These are phyloP conservation scores for Conticribra guillardii DNA, from an alignment of 108 stramenopile genomes.

Conservation along the genomic window DNA sequence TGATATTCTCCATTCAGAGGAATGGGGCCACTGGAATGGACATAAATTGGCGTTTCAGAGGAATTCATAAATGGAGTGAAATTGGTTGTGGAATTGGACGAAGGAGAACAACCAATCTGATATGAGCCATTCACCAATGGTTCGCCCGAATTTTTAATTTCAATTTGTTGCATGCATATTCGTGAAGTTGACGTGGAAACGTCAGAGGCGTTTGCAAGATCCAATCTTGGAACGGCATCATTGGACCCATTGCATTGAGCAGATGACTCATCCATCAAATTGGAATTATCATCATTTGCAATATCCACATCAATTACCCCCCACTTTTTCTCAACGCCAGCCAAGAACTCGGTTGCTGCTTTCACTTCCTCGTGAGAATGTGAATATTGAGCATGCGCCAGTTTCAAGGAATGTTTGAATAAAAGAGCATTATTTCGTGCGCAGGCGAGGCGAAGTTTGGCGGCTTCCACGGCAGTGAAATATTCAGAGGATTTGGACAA, in stretches of 20 bases:
- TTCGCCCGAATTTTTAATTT: conserved; percentile 9
- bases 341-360: neutral
- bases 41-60: neutral
- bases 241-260: neutral
- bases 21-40: conserved; percentile 20
- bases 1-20: neutral
- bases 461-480: neutral
- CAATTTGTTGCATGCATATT: neutral
- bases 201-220: neutral
- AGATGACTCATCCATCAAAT: neutral
- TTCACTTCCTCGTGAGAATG: conserved; percentile 1
- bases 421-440: neutral
- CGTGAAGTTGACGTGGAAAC: neutral
- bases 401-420: neutral
- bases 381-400: neutral
- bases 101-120: neutral
- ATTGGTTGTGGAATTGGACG: too few relatives aligned
- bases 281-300: neutral
- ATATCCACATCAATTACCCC: conserved; percentile 18
- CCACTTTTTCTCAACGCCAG: conserved; percentile 17
- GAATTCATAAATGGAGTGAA: too few relatives aligned
- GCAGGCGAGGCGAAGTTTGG: neutral
- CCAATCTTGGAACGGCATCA: neutral
- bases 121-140: conserved; percentile 9
- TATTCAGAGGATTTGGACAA: neutral